Evolutionary conservation across 331 rosid species (phyloP), one percentile per base, ranked within the genome.

Genomic region (Dryas integrifolia): DNA sequence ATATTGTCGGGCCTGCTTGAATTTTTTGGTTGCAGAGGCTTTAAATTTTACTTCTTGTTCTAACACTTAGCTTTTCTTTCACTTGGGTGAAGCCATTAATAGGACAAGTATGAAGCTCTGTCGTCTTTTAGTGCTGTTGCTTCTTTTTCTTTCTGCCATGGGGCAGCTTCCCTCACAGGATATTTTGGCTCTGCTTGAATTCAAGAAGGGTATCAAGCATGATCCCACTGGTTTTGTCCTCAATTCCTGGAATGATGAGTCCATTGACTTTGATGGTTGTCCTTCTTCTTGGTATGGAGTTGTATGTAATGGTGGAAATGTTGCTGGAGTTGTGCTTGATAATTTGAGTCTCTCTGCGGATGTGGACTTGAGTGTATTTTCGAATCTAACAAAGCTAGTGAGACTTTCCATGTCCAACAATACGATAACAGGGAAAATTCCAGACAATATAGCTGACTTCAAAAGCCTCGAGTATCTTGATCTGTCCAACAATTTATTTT

Each of bases 91-190:
- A 58, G 44, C 64, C 56, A 50, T 77, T 74, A 21, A 51, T 58
- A 63, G 74, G 46, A 65, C 44, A 30, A 80, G 24, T 16, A 92
- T 89, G 98, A 89, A 76, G 84, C 75, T 82, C 24, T 53, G 84
- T 67, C 67, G 80, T 63, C 58, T 95, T 81, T 71, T 90, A 70
- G 86, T 92, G 85, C 74, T 89, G 56, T 90, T 80, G 70, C 76
- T 92, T 24, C 87, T 81, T 74, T 83, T 80, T 74, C 72, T 88
- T 56, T 84, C 92, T 5, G 91, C 85, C 65, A 68, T 78, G 88
- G 96, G 88, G 24, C 99, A 95, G 86, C 98, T 95, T 73, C 98
- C 98, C 82, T 95, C 99, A 5, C 98, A 92, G 81, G 99, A 95
- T 79, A 95, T 95, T 74, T 75, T 95, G 82, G 88, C 98, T 52